Base-by-base conservation (phyloP, 1,284 basidiomycete genomes). In the Cutaneotrichosporon sp. region DNA sequence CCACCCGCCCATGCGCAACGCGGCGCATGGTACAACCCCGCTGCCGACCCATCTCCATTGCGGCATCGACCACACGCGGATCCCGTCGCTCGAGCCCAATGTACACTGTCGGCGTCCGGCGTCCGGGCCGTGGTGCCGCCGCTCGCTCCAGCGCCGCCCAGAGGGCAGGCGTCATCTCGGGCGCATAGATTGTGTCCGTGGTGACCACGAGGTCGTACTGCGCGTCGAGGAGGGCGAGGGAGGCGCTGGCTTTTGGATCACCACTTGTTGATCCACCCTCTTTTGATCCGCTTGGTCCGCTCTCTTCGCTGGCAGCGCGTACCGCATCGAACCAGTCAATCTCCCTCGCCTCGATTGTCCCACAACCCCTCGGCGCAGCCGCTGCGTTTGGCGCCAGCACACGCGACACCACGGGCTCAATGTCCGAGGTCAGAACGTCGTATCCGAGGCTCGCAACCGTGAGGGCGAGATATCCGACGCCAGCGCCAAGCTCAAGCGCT, bases 141-240 rank as follows among this genome's bases (percentile, higher is more conserved):
- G 47, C 49, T 58, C 61, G n/a, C 89, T 86, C 58, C 6, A 65
- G 26, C 21, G 63, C 61, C n/a, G 90, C 86, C 52, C 93, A 84
- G 55, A 96, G 86, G 0, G 90, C 90, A 18, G 83, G 74, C 34
- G 89, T 79, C 58, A 95, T 87, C 9, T 84, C 80, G 1, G 84
- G 75, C 34, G 84, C 79, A 77, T 94, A 96, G 60, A 95, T 81
- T 0, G 93, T 95, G 79, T 97, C 93, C 62, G 92, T 88, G 18
- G 91, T 88, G 62, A 91, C 77, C 68, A 96, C 88, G 65, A 93
- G 83, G 79, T 94, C 89, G 81, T 90, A 60, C 22, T 47, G 53
- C 11, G 52, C 40, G n/a, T 57, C 63, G 16, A 60, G 38, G 5
- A 51, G 22, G 8, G 58, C 53, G 31, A 34, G 57, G 4, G 49